These are phyloP conservation scores for Protomyces pachydermus DNA, from an alignment of 1,139 yeast species.

Conservation along the genomic window DNA sequence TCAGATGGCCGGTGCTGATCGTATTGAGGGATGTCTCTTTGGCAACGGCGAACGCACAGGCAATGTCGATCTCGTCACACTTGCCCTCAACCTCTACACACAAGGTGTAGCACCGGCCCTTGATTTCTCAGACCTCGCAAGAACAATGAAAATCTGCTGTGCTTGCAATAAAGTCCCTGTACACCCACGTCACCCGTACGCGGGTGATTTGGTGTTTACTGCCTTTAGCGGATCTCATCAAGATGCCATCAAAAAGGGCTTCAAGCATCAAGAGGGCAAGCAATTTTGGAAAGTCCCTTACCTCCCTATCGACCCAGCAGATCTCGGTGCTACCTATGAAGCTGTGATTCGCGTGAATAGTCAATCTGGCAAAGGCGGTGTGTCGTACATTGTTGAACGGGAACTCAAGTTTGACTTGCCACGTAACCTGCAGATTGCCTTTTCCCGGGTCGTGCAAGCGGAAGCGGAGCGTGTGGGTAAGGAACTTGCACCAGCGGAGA, in stretches of 20 bases:
- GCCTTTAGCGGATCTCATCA: slow-evolving; percentile 97
- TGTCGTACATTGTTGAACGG: slow-evolving; percentile 92
- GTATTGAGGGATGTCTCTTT: slow-evolving; percentile 95
- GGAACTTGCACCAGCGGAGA: slow-evolving; percentile 74
- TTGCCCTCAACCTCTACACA: slow-evolving; percentile 88
- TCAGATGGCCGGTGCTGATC: slow-evolving; percentile 90
- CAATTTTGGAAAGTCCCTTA: slow-evolving; percentile 80
- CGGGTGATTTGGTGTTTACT: slow-evolving; percentile 93
- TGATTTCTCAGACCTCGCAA: slow-evolving; percentile 78
- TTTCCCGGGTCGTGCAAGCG: slow-evolving; percentile 74
- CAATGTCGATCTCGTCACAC: slow-evolving; percentile 88
- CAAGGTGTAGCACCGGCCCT: slow-evolving; percentile 84
- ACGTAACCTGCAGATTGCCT: slow-evolving; percentile 82
- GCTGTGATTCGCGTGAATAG: slow-evolving; percentile 97
- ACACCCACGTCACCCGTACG: slow-evolving; percentile 90
- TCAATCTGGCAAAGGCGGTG: slow-evolving; percentile 98
- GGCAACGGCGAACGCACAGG: slow-evolving; percentile 99
- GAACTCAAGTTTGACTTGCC: slow-evolving; percentile 88
- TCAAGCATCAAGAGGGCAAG: slow-evolving; percentile 53
- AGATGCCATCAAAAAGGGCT: slow-evolving; percentile 97
- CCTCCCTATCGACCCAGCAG: slow-evolving; percentile 92
- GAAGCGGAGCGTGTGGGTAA: slow-evolving; percentile 79
- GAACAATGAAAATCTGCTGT: slow-evolving; percentile 81
- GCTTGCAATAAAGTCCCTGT: slow-evolving; percentile 93
- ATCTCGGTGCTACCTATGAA: slow-evolving; percentile 93